Percentiles rank a stretch among this genome's conserved stretches.
phyloP scores from a whole-genome alignment of 1,284 basidiomycete genomes.

The Porodaedalea pini region DNA sequence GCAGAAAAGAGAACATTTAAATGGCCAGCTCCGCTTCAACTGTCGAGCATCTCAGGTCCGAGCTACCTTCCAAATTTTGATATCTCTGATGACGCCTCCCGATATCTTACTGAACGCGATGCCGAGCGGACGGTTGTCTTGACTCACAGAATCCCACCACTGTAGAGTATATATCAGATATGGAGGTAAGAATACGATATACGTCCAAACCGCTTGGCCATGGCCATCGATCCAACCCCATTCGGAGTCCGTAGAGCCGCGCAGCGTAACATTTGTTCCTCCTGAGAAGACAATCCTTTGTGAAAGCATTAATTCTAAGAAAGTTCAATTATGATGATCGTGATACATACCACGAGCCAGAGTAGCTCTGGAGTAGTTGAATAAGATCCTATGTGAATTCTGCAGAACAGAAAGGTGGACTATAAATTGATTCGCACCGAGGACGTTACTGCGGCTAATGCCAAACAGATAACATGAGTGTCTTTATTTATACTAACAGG shows the following conservation, averaged over 20 bases:
- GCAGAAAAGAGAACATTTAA: background rate
- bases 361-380: constrained; percentile 35
- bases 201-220: constrained; percentile 46
- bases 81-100: constrained; percentile 50
- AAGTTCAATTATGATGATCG: background rate
- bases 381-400: background rate
- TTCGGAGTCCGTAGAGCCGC: constrained; percentile 47
- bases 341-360: constrained; percentile 44
- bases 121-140: constrained; percentile 53
- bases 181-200: background rate
- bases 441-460: constrained; percentile 39
- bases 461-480: background rate
- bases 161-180: constrained; percentile 23
- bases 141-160: constrained; percentile 60
- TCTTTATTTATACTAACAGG: background rate
- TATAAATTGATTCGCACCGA: constrained; percentile 34
- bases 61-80: constrained; percentile 57
- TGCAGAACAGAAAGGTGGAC: background rate
- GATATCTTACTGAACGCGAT: constrained; percentile 50
- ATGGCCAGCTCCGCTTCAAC: too few species aligned
- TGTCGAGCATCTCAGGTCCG: background rate
- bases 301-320: background rate
- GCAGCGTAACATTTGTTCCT: constrained; percentile 55
- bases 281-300: constrained; percentile 53
- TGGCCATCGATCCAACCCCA: constrained; percentile 63